Conservation (phyloP, 371 early-diverging fungal species). For the Apophysomyces elegans region DNA sequence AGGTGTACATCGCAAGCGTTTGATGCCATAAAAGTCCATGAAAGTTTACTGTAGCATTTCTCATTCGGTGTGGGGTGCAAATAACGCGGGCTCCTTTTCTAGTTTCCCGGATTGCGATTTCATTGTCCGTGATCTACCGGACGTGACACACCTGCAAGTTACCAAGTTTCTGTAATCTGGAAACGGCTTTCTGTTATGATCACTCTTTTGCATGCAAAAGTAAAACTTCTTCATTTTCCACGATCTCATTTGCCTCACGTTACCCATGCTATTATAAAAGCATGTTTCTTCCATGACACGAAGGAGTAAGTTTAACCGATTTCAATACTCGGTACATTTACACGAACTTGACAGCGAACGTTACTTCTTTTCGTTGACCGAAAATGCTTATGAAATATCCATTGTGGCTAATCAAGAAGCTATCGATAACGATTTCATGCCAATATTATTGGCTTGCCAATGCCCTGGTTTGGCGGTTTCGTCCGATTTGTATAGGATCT, state of each 20-base stretch:
- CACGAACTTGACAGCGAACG: constrained; percentile 41
- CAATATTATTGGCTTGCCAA: constrained; percentile 37
- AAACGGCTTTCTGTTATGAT: constrained; percentile 31
- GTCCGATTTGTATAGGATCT: constrained; percentile 66
- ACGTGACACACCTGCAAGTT: too few relatives aligned
- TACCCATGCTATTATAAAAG: constrained; percentile 70
- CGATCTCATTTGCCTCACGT: constrained; percentile 45
- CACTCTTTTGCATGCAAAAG: constrained; percentile 47
- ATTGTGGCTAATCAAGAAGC: constrained; percentile 65
- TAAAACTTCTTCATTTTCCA: constrained; percentile 54
- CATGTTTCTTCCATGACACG: constrained; percentile 57
- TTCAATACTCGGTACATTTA: not conserved
- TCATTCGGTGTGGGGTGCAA: too few relatives aligned
- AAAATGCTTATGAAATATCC: constrained; percentile 76
- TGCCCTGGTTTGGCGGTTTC: constrained; percentile 50
- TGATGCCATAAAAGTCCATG: too few relatives aligned
- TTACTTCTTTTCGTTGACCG: constrained; percentile 76
- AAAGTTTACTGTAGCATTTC: too few relatives aligned
- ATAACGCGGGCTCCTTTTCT: too few relatives aligned
- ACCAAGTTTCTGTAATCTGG: too few relatives aligned
- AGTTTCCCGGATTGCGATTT: too few relatives aligned
- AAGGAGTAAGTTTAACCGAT: constrained; percentile 29
- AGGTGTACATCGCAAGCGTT: too few relatives aligned
- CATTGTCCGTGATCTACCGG: too few relatives aligned
- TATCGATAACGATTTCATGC: constrained; percentile 58